phyloP scores from a whole-genome alignment of 1,139 yeast genomes.

The Kluyveromyces sp. region DNA sequence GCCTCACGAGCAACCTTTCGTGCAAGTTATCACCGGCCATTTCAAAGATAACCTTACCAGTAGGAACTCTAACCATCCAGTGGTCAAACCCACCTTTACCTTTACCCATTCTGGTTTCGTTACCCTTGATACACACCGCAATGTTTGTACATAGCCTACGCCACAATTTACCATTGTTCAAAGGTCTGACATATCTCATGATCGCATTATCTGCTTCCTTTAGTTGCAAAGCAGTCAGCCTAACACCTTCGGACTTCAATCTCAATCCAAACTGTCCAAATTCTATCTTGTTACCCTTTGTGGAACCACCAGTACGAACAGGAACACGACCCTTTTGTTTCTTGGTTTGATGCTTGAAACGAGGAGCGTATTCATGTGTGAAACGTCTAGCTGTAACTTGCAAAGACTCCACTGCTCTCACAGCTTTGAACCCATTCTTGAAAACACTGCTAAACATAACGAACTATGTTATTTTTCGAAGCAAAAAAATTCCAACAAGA shows the following conservation, averaged over 20 bases:
- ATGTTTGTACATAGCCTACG: conserved; percentile 78
- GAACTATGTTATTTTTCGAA: not conserved
- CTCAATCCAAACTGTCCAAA: conserved; percentile 86
- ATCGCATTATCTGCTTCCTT: conserved; percentile 86
- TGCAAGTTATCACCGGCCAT: conserved; percentile 65
- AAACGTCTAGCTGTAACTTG: conserved; percentile 36
- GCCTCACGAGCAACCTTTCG: conserved; percentile 90
- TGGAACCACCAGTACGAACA: conserved; percentile 91
- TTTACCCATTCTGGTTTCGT: conserved; percentile 99
- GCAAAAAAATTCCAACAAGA: not conserved
- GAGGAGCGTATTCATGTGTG: conserved; percentile 83
- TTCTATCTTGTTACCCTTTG: conserved; percentile 73
- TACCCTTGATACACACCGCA: conserved; percentile 94
- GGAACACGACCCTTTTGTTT: conserved; percentile 93
- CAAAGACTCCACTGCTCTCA: not conserved
- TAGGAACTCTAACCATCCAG: conserved; percentile 95
- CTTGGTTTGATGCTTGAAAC: conserved; percentile 65
- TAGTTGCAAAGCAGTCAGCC: conserved; percentile 84
- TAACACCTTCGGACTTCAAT: conserved; percentile 74
- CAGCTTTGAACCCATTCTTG: not conserved
- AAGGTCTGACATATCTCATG: conserved; percentile 63
- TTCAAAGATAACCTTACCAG: conserved; percentile 89
- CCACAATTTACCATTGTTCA: conserved; percentile 53
- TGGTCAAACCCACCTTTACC: conserved; percentile 98
- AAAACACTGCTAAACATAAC: conserved; percentile 4